Percentiles rank a stretch among this genome's conserved stretches.
phyloP scores from a whole-genome alignment of 495 filamentous ascomycete species.

The Lasiosphaeria ovina region DNA sequence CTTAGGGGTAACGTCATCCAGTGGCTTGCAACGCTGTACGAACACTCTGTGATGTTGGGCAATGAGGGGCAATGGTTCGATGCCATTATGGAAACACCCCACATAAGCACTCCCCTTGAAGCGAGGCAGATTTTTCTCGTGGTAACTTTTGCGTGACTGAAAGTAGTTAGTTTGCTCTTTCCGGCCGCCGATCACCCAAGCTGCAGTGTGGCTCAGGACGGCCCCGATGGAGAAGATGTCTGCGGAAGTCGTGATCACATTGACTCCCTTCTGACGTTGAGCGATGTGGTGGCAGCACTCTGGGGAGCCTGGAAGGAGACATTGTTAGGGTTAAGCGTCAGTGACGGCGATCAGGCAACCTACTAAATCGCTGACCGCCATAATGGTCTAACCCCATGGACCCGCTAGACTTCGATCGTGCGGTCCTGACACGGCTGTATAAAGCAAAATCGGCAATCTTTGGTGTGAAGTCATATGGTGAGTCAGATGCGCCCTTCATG shows the following conservation, averaged over 20 bases:
- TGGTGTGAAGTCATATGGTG: constrained; percentile 33
- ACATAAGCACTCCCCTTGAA: constrained; percentile 26
- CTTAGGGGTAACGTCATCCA: constrained; percentile 26
- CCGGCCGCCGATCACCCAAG: constrained; percentile 38
- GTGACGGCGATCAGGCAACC: neutral
- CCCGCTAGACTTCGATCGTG: constrained; percentile 11
- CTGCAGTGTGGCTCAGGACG: constrained; percentile 44
- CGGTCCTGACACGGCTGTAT: constrained; percentile 29
- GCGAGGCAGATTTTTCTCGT: constrained; percentile 11
- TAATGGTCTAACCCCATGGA: constrained; percentile 28
- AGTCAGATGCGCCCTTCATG: constrained; percentile 17
- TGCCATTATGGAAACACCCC: constrained; percentile 46
- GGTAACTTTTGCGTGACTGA: constrained; percentile 28
- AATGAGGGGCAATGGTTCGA: constrained; percentile 31
- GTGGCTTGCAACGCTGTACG: constrained; percentile 5
- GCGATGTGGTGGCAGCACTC: constrained; percentile 22
- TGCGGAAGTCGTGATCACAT: constrained; percentile 27
- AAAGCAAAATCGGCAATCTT: constrained; percentile 42
- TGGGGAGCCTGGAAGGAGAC: constrained; percentile 7
- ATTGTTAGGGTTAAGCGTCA: neutral
- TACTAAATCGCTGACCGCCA: constrained; percentile 32
- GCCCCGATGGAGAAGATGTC: constrained; percentile 51
- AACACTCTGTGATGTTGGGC: constrained; percentile 27
- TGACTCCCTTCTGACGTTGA: constrained; percentile 37
- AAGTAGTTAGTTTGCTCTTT: constrained; percentile 36